Evolutionary conservation across 1,139 yeast genomes (phyloP).

Genomic region (Komagataea norvegica): DNA sequence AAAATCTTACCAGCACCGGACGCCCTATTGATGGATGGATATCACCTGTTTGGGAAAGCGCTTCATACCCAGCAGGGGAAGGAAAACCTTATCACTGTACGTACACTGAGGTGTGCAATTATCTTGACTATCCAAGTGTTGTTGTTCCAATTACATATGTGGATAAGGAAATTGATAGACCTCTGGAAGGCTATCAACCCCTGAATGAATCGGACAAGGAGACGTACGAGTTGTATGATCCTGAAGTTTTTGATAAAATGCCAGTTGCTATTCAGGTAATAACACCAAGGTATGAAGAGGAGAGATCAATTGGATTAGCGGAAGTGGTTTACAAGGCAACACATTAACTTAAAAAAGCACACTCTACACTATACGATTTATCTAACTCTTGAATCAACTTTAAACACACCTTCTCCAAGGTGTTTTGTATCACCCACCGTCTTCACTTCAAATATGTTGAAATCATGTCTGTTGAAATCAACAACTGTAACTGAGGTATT

Average conservation of each 20-base stretch:
- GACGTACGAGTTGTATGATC: constrained; percentile 44
- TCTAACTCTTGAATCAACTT: constrained; percentile 46
- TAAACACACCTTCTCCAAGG: constrained; percentile 50
- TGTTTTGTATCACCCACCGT: constrained; percentile 60
- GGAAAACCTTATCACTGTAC: constrained; percentile 20
- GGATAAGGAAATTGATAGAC: constrained; percentile 41
- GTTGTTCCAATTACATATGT: constrained; percentile 57
- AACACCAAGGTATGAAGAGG: constrained; percentile 56
- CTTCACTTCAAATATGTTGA: constrained; percentile 40
- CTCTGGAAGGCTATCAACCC: constrained; percentile 31
- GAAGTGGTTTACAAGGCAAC: constrained; percentile 5
- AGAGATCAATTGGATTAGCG: constrained; percentile 41
- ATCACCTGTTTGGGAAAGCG: constrained; percentile 36
- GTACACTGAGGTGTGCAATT: constrained; percentile 59
- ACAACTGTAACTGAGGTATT: constrained; percentile 70
- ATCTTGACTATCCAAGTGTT: constrained; percentile 54
- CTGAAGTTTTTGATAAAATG: constrained; percentile 53
- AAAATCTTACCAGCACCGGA: constrained; percentile 33
- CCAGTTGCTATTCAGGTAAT: constrained; percentile 66
- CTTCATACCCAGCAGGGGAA: constrained; percentile 37
- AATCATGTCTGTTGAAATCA: constrained; percentile 41
- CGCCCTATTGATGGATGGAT: constrained; percentile 46
- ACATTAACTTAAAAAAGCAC: constrained; percentile 1
- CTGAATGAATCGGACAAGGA: constrained; percentile 36
- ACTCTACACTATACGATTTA: constrained; percentile 14